Base-by-base conservation (phyloP, 2,329 filamentous ascomycete species). In the Colletotrichum tropicicola region DNA sequence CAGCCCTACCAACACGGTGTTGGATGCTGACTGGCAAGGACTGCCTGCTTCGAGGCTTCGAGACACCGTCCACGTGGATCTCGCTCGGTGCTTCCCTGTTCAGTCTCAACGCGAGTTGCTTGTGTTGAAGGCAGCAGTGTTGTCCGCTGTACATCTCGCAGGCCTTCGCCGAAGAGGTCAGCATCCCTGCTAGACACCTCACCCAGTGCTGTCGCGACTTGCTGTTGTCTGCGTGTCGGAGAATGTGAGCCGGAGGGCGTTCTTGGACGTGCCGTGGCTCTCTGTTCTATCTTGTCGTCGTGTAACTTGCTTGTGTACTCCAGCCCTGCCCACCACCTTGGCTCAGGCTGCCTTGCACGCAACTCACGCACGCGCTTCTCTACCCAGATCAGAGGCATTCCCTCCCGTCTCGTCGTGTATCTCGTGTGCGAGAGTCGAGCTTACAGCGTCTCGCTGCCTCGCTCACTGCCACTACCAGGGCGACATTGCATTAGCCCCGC, bases 291-390 rank as follows among this genome's bases (percentile, higher is more conserved):
- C 43, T 37, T 37, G 19, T 25, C 12, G 57, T 55, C 21, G 44
- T 39, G 41, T 55, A 23, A n/a, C n/a, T 39, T 54, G 43, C 17
- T 61, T 17, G 54, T 57, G 44, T 55, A 61, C 12, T 54, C 9
- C 28, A 51, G 57, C 57, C 56, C 49, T 49, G 57, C 61, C 57
- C 56, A 25, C 17, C 27, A 49, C 43, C 49, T 61, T 61, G 61
- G 61, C 57, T 44, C 12, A 54, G 49, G 61, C 49, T 65, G 57
- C 30, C 37, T 43, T 65, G 30, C 58, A 61, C 49, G 48, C 60
- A 48, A 27, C 25, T 39, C 57, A 55, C 49, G 30, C 23, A 23
- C 25, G 28, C 27, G 12, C 39, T 45, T 32, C 52, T 13, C 21
- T 21, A 39, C 47, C 10, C n/a, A 28, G 21, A 32, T 7, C 12